Base-by-base conservation (phyloP, 257 asterid species). In the Leptodermis oblonga region DNA sequence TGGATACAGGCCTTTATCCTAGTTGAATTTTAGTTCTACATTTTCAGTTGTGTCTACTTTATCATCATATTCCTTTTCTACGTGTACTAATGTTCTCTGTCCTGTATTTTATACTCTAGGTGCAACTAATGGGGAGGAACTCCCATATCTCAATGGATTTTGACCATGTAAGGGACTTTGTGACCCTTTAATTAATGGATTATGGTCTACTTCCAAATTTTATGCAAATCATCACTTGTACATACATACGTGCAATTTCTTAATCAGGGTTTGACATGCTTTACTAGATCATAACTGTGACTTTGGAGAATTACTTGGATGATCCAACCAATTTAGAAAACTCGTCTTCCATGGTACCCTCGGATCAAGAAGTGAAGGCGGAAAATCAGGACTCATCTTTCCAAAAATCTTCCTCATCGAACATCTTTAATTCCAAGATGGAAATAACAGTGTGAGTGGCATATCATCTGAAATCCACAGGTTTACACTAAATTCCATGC, bases 81-180 rank as follows among this genome's bases (percentile, higher is more conserved):
- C 46, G 2, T 33, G 62, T 51, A 14, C 20, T 36, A 48, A 14
- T 33, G 3, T 23, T 64, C 41, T 36, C 30, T 33, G 28, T 58
- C 13, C 23, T 73, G 61, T 10, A 48, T 42, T 36, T 4, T 70
- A 33, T 51, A 62, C 42, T 70, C 41, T 48, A 83, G 87, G 87
- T 83, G 67, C 69, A 64, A 37, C 80, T 83, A 67, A 83, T 83
- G 87, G 85, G 85, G 28, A 80, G 75, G 81, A 83, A 80, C 62
- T 78, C 87, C 37, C 85, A 83, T 45, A 77, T 83, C 51, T 83
- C 85, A 4, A 80, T 83, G 85, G 87, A 83, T 73, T 75, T 83
- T 64, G 87, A 83, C 74, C 79, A 78, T 55, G 87, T 80, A 83
- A 74, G 81, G 51, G 55, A 26, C 72, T 37, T 13, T 1, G 20